phyloP scores from a whole-genome alignment of 108 stramenopile species.

The Nannochloropsis gaditana region DNA sequence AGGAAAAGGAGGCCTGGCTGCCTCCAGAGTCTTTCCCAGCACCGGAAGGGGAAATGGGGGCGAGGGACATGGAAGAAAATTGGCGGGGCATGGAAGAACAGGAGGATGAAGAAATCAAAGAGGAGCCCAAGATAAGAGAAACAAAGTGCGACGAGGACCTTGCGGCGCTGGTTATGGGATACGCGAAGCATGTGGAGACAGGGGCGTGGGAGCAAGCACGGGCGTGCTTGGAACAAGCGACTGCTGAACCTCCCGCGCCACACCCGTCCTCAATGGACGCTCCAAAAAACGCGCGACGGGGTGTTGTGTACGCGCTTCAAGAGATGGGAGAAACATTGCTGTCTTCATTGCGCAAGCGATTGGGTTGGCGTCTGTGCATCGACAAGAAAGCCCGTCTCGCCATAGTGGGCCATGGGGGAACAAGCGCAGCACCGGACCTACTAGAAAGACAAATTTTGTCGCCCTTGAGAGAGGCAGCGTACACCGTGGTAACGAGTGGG shows the following conservation, averaged over 20 bases:
- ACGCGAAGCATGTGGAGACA: not conserved
- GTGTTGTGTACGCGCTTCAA: not conserved
- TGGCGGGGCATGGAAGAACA: not conserved
- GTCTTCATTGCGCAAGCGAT: not conserved
- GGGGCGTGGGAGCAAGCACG: not conserved
- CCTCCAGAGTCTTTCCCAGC: not conserved
- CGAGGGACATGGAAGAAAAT: not conserved
- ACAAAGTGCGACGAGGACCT: not conserved
- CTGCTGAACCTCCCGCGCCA: not conserved
- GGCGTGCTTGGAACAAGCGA: not conserved
- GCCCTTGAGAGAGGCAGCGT: not conserved
- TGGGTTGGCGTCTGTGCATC: not conserved
- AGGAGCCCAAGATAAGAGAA: not conserved
- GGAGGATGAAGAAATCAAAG: not conserved
- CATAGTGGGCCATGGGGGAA: not conserved
- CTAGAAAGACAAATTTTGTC: constrained; percentile 3
- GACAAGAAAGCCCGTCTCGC: not conserved
- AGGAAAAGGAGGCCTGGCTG: not conserved
- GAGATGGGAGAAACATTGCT: not conserved
- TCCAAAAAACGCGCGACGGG: not conserved
- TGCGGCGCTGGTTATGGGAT: constrained; percentile 16
- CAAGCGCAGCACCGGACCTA: not conserved
- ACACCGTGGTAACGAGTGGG: not conserved
- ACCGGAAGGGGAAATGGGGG: not conserved
- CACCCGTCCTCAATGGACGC: not conserved